phyloP scores from a whole-genome alignment of 768 basidiomycete genomes.

The Agaricus bisporus region DNA sequence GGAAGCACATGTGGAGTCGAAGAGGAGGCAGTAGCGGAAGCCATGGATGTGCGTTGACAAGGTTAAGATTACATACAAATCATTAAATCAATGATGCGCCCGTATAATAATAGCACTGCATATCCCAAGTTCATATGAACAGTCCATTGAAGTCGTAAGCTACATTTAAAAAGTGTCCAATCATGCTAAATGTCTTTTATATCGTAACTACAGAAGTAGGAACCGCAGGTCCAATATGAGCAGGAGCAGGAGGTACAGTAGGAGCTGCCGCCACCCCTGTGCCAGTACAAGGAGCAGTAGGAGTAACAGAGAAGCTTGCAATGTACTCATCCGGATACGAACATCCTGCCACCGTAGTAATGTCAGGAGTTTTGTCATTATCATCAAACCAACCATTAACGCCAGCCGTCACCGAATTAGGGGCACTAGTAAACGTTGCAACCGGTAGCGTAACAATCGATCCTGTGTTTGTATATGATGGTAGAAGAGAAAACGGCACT shows the following conservation, averaged over 20 bases:
- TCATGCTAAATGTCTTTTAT: no score
- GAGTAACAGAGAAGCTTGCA: conserved; percentile 16
- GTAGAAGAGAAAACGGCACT: conserved; percentile 33
- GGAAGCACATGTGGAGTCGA: not conserved
- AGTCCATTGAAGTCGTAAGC: no score
- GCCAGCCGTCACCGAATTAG: conserved; percentile 27
- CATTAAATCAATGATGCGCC: not conserved
- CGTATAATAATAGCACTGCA: no score
- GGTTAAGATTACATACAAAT: not conserved
- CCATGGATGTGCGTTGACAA: conserved; percentile 3
- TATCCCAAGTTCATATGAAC: no score
- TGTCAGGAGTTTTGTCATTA: conserved; percentile 30
- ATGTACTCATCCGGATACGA: conserved; percentile 34
- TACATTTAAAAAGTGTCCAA: no score
- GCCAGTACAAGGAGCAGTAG: conserved; percentile 22
- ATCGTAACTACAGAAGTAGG: not conserved
- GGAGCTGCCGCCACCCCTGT: not conserved
- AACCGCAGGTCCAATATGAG: not conserved
- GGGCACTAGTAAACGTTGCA: conserved; percentile 22
- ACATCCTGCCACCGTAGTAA: conserved; percentile 38
- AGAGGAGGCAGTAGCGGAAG: conserved; percentile 1
- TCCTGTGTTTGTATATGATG: conserved; percentile 58
- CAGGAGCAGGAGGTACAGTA: not conserved
- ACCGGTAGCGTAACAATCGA: conserved; percentile 42
- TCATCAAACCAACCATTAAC: conserved; percentile 42